Base-by-base conservation (phyloP, 306 rosid genomes). In the Potentilla sterilis region DNA sequence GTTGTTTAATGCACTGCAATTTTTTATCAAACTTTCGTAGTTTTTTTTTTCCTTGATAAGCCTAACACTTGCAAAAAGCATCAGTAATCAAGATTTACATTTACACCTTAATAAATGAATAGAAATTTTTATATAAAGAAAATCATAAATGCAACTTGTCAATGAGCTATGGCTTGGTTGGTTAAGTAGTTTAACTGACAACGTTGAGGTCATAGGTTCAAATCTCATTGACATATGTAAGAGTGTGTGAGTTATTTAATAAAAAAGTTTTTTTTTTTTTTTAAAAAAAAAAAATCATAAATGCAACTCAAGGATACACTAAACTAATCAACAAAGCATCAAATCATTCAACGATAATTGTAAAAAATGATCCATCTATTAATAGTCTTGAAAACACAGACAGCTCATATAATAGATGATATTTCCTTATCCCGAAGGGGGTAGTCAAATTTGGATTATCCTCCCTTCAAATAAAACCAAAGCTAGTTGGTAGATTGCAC, bases 1-100 rank as follows among this genome's bases (percentile, higher is more conserved):
- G 66, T 21, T 54, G 46, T 48, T 69, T 54, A 7, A 11, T 6
- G 47, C 75, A 70, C 37, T 37, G 16, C 4, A 11, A n/a, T 12
- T 40, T 71, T n/a, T 51, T 51, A 71, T 71, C n/a, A 52, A 72
- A 62, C 41, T 32, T 14, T 61, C 13, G 10, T 32, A 62, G 43
- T 35, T 62, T 34, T 34, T 34, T 34, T 19, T 18, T 63, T 22
- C 3, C 40, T 37, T 37, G 67, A 38, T 37, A 37, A 64, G n/a
- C n/a, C 66, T 0, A 59, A 61, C 40, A 32, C 3, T 2, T 32
- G 40, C 67, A 61, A 35, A 37, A 35, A 9, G 24, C 24, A 14
- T 64, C 44, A 37, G 46, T 16, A 6, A 37, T 35, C 42, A 64
- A 37, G 44, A 12, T 14, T 32, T 34, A 12, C 66, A 22, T 11